Conservation (phyloP, 768 basidiomycete species). For the Leccinum incarnatum region DNA sequence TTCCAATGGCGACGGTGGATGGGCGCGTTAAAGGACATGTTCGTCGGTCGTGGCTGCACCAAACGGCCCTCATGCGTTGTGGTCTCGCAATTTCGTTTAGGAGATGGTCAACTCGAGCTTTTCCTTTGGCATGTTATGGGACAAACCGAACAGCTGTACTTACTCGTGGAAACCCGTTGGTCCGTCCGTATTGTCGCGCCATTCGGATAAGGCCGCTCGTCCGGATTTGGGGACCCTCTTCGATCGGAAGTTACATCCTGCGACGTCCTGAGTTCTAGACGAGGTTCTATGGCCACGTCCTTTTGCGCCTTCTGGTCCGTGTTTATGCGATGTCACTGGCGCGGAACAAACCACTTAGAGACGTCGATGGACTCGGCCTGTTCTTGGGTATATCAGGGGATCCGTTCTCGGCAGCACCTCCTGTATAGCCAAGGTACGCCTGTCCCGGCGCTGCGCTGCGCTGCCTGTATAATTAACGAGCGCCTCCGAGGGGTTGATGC, state of each 20-base stretch:
- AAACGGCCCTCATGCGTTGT: conserved; percentile 31
- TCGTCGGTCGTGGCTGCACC: conserved; percentile 35
- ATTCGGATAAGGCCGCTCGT: conserved; percentile 30
- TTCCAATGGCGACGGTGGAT: conserved; percentile 75
- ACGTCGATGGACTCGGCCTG: not conserved
- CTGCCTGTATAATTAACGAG: conserved; percentile 7
- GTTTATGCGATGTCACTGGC: conserved; percentile 6
- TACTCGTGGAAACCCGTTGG: conserved; percentile 38
- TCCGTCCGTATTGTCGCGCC: conserved; percentile 32
- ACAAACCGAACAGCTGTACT: conserved; percentile 38
- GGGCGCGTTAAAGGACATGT: conserved; percentile 61
- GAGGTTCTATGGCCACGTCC: conserved; percentile 5
- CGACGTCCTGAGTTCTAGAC: conserved; percentile 20
- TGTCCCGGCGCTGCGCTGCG: conserved; percentile 1
- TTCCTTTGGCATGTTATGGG: conserved; percentile 38
- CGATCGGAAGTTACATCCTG: conserved; percentile 14
- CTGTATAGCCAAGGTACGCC: conserved; percentile 16
- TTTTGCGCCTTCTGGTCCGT: conserved; percentile 16
- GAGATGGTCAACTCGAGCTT: conserved; percentile 43
- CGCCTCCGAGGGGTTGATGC: conserved; percentile 4
- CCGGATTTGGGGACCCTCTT: conserved; percentile 26
- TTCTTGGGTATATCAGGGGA: conserved; percentile 8
- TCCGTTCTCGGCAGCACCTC: not conserved
- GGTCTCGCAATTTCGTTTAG: conserved; percentile 48
- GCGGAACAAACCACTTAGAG: conserved; percentile 1